A percentile compares a stretch with the other conserved stretches of the same genome.
phyloP scores from a whole-genome alignment of 1,284 basidiomycete species.

The Pseudozyma sp. region DNA sequence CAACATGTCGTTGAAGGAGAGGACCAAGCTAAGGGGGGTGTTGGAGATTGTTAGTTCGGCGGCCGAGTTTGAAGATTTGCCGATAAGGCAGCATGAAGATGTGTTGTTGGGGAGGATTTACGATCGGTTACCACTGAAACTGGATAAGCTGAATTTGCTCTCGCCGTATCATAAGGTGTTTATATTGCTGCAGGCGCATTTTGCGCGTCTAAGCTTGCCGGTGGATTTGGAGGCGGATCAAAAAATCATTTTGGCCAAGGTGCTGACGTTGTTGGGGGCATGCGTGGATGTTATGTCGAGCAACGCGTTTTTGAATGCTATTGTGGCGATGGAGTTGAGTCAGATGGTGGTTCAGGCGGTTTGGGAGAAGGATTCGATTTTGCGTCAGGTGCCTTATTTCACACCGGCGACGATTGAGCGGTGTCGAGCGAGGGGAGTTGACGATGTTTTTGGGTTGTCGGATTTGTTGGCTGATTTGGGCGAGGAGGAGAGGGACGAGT shows the following conservation, averaged over 20 bases:
- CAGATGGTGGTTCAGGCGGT: conserved; percentile 99
- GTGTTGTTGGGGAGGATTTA: conserved; percentile 78
- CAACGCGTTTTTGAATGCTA: conserved; percentile 91
- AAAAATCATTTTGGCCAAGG: conserved; percentile 84
- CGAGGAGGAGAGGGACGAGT: conserved; percentile 72
- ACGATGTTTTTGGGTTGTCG: conserved; percentile 63
- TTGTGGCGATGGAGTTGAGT: conserved; percentile 98
- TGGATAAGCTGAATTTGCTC: conserved; percentile 84
- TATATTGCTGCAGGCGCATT: conserved; percentile 95
- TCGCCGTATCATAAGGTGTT: conserved; percentile 98
- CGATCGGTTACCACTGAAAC: conserved; percentile 96
- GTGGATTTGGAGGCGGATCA: conserved; percentile 94
- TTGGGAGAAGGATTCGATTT: conserved; percentile 82
- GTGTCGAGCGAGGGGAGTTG: conserved; percentile 74
- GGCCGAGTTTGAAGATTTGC: conserved; percentile 88
- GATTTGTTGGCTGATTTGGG: conserved; percentile 62
- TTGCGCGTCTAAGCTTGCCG: conserved; percentile 88
- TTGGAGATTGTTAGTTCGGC: conserved; percentile 96
- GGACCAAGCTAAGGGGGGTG: conserved; percentile 96
- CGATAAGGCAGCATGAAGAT: conserved; percentile 80
- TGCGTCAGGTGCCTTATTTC: conserved; percentile 97
- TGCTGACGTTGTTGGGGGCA: conserved; percentile 77
- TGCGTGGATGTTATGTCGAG: conserved; percentile 98
- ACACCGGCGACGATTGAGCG: conserved; percentile 79
- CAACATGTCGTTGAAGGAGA: conserved; percentile 91